Conservation (phyloP, 345 rosid species). For the Eucalyptus pumila region DNA sequence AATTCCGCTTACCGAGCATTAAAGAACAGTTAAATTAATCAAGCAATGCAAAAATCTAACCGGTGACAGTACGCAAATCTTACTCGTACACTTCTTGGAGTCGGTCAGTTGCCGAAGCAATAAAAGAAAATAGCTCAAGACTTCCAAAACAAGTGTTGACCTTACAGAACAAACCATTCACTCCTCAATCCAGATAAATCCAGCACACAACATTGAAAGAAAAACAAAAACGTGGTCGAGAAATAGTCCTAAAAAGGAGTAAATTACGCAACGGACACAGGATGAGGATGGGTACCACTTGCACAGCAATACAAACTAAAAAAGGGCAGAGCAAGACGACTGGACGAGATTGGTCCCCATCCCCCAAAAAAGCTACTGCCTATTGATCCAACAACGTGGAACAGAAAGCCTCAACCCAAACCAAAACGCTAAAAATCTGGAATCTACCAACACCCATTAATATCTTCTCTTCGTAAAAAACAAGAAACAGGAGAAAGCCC, state of each 20-base stretch:
- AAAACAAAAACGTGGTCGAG: background rate
- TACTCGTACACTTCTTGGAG: background rate
- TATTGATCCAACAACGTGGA: conserved; percentile 20
- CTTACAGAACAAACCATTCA: background rate
- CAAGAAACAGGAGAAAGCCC: background rate
- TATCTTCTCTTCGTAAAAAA: conserved; percentile 1
- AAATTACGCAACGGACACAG: conserved; percentile 16
- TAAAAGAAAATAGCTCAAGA: background rate
- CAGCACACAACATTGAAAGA: background rate
- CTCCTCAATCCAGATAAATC: background rate
- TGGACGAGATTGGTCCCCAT: conserved; percentile 31
- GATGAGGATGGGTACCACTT: conserved; percentile 52
- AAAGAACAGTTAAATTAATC: background rate
- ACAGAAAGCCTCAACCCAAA: conserved; percentile 9
- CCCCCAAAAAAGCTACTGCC: conserved; percentile 17
- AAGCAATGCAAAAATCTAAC: background rate
- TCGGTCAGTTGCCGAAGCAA: background rate
- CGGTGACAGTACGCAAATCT: background rate
- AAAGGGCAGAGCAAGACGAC: background rate
- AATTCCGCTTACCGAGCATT: background rate
- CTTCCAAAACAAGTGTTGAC: background rate
- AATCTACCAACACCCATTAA: conserved; percentile 26
- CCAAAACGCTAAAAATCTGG: conserved; percentile 21
- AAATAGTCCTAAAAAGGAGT: background rate
- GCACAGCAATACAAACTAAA: conserved; percentile 14